Base-by-base conservation (phyloP, 345 rosid genomes). In the Eucalyptus coolabah region DNA sequence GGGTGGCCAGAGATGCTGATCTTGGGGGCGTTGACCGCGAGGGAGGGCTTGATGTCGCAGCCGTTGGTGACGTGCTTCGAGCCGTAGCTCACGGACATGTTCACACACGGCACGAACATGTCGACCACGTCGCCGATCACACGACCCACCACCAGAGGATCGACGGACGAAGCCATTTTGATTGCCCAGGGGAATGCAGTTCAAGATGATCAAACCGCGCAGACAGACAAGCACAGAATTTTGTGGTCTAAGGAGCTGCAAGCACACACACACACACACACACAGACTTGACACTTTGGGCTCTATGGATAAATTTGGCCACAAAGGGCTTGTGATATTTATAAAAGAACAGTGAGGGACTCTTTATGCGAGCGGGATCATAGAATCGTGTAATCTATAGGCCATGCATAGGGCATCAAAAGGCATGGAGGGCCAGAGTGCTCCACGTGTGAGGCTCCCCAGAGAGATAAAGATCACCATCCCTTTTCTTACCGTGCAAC, bases 111-210 rank as follows among this genome's bases (percentile, higher is more conserved):
- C 32, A 95, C 93, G 88, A 97, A 97, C 98, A 96, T 94, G 91
- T 96, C 98, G 86, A 97, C 90, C 16, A 97, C 98, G 87, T 97
- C 99, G 4, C 98, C 99, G 28, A 97, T 96, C 54, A 97, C 96
- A 21, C 98, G 94, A 44, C 98, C 98, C 15, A 97, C 96, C 19
- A 97, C 96, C 37, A 95, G 93, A 86, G 99, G 98, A 91, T 97
- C 96, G 65, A 96, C 95, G 3, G 98, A 94, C 69, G 95, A 91
- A 54, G 97, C 94, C 98, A 97, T 97, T 87, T 89, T 23, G 60
- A 40, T 77, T 19, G 42, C 47, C 28, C 28, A 77, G 15, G 83
- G 83, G 24, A 77, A 77, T 77, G 83, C 83, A 77, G 83, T 23
- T 77, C 83, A n/a, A 65, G 77, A 65, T 65, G 21, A 65, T 65